These are phyloP conservation scores for Sphaerulina populicola DNA, from an alignment of 2,329 filamentous ascomycete genomes.

Conservation along the genomic window DNA sequence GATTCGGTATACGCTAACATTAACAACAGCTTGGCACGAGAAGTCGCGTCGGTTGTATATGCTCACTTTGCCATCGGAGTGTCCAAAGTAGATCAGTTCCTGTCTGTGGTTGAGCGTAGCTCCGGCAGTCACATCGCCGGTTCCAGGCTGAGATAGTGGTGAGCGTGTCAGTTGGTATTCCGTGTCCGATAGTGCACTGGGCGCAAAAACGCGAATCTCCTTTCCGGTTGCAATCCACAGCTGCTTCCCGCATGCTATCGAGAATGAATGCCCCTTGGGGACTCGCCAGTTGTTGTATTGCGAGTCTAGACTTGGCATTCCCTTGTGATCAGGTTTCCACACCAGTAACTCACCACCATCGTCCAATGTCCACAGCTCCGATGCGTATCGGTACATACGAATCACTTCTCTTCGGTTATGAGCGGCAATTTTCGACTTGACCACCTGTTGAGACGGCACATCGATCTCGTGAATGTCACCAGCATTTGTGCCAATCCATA, in stretches of 20 bases:
- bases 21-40: constrained; percentile 69
- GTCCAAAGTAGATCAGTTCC: constrained; percentile 79
- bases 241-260: constrained; percentile 73
- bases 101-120: constrained; percentile 65
- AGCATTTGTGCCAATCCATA: constrained; percentile 85
- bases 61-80: constrained; percentile 86
- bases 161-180: constrained; percentile 68
- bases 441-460: constrained; percentile 61
- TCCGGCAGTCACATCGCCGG: constrained; percentile 81
- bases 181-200: constrained; percentile 57
- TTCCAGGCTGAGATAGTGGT: constrained; percentile 61
- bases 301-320: constrained; percentile 64
- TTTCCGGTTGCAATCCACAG: constrained; percentile 86
- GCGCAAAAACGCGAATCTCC: constrained; percentile 75
- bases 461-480: constrained; percentile 89
- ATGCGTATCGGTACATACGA: constrained; percentile 75
- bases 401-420: constrained; percentile 73
- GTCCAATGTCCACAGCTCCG: constrained; percentile 90
- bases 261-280: constrained; percentile 75
- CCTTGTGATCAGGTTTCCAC: constrained; percentile 69
- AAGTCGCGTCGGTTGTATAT: constrained; percentile 78
- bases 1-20: constrained; percentile 90
- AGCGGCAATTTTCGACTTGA: constrained; percentile 59
- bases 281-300: constrained; percentile 71
- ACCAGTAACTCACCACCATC: constrained; percentile 78